Conservation (phyloP, 2,329 filamentous ascomycete species). For the Rachicladosporium sp. region DNA sequence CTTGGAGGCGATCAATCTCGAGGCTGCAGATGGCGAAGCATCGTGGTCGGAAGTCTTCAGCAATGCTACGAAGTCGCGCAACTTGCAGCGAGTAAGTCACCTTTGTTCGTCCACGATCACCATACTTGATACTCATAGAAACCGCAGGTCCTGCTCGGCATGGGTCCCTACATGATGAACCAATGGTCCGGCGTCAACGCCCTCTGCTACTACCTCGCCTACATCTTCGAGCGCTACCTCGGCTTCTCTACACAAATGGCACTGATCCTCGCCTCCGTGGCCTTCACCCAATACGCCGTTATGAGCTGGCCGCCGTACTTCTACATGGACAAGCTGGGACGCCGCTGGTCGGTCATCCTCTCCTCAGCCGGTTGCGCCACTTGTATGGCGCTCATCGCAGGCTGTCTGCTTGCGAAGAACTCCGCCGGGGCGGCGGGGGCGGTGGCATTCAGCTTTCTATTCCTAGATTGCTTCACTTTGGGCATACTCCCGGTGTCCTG, state of each 20-base stretch:
- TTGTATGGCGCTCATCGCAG: slow-evolving; percentile 26
- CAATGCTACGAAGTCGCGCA: slow-evolving; percentile 24
- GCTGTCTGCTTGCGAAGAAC: slow-evolving; percentile 17
- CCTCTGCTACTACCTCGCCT: slow-evolving; percentile 19
- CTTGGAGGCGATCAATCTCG: slow-evolving; percentile 20
- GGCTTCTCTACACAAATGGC: slow-evolving; percentile 17
- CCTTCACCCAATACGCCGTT: slow-evolving; percentile 22
- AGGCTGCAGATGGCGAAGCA: slow-evolving; percentile 21
- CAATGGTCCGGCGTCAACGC: slow-evolving; percentile 17
- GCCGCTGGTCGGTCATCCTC: slow-evolving; percentile 18
- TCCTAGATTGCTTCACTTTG: slow-evolving; percentile 43
- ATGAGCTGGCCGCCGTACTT: slow-evolving; percentile 23
- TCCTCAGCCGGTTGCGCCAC: slow-evolving; percentile 22
- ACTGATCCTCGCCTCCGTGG: slow-evolving; percentile 19
- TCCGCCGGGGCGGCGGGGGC: slow-evolving; percentile 19
- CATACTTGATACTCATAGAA: not conserved
- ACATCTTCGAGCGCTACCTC: slow-evolving; percentile 19
- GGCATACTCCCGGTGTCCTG: slow-evolving; percentile 32
- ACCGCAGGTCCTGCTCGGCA: slow-evolving; percentile 23
- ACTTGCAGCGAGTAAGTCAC: slow-evolving; percentile 15
- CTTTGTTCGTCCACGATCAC: slow-evolving; percentile 4
- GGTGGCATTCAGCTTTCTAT: slow-evolving; percentile 35
- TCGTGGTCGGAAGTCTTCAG: slow-evolving; percentile 27
- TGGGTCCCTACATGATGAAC: slow-evolving; percentile 26
- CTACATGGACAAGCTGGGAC: slow-evolving; percentile 21